phyloP scores from a whole-genome alignment of 768 basidiomycete species.

The Naganishia vaughanmartiniae region DNA sequence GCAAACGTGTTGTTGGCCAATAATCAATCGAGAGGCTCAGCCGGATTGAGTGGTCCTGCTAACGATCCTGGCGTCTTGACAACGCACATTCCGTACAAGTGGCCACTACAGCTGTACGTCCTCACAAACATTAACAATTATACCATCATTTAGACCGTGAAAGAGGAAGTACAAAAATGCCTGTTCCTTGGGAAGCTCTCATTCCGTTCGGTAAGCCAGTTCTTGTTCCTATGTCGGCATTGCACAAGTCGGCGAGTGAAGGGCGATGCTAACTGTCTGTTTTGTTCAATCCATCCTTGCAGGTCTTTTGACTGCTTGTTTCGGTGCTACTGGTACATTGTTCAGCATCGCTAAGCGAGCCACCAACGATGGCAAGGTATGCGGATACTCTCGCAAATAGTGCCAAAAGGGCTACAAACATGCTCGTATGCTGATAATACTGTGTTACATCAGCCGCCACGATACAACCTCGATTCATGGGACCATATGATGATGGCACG shows the following conservation, averaged over 20 bases:
- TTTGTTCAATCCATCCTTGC: neutral
- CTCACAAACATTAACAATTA: neutral
- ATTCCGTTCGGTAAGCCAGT: conserved; percentile 77
- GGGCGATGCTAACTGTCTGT: neutral
- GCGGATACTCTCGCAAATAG: conserved; percentile 17
- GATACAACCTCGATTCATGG: conserved; percentile 84
- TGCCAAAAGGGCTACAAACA: too few relatives aligned
- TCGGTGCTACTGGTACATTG: conserved; percentile 84
- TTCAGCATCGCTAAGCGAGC: conserved; percentile 71
- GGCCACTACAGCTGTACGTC: neutral
- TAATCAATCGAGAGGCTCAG: neutral
- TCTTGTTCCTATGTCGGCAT: conserved; percentile 11
- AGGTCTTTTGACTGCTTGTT: conserved; percentile 84
- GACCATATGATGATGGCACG: conserved; percentile 95
- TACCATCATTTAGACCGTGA: neutral
- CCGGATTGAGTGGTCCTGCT: neutral
- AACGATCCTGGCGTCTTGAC: neutral
- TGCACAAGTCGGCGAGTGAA: conserved; percentile 28
- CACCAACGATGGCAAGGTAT: conserved; percentile 88
- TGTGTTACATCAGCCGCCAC: conserved; percentile 61
- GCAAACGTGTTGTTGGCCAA: conserved; percentile 8
- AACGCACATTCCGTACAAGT: neutral
- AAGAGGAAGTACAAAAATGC: conserved; percentile 60
- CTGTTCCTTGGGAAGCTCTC: conserved; percentile 94
- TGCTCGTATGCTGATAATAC: neutral